Conservation (phyloP, 192 early-diverging fungal species). For the Diversispora epigaea region DNA sequence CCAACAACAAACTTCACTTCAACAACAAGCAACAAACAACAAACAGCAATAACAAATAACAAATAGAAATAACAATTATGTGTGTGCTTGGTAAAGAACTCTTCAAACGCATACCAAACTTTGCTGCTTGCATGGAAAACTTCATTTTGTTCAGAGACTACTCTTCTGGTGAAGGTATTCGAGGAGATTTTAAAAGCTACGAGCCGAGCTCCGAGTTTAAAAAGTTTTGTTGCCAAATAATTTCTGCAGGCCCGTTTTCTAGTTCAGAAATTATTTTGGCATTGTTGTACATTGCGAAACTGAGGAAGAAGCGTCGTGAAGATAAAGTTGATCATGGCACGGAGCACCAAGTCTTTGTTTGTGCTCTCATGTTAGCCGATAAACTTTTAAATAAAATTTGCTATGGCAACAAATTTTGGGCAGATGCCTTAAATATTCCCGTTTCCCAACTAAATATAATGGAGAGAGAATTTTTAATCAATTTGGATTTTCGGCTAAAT, state of each 20-base stretch:
- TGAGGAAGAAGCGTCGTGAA: constrained; percentile 53
- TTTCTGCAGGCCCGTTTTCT: constrained; percentile 60
- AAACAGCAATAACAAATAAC: no score
- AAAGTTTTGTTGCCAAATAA: constrained; percentile 52
- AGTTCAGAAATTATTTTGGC: constrained; percentile 64
- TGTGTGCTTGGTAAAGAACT: background rate
- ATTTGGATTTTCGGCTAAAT: constrained; percentile 73
- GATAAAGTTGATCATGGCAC: constrained; percentile 65
- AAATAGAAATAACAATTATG: background rate
- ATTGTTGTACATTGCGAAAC: constrained; percentile 62
- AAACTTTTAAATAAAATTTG: constrained; percentile 89
- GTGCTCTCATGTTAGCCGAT: constrained; percentile 82
- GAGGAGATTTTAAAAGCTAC: background rate
- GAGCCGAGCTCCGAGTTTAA: constrained; percentile 39
- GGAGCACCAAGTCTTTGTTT: constrained; percentile 80
- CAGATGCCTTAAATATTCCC: constrained; percentile 79
- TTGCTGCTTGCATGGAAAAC: constrained; percentile 58
- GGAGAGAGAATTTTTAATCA: constrained; percentile 82
- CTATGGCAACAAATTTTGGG: constrained; percentile 87
- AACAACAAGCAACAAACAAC: no score
- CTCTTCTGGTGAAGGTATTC: constrained; percentile 1
- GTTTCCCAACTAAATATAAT: constrained; percentile 79
- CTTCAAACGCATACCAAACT: constrained; percentile 39
- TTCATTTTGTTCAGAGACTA: constrained; percentile 37
- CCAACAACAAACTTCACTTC: no score